phyloP scores from a whole-genome alignment of 148 eudicot genomes.

The Rheum nobile region DNA sequence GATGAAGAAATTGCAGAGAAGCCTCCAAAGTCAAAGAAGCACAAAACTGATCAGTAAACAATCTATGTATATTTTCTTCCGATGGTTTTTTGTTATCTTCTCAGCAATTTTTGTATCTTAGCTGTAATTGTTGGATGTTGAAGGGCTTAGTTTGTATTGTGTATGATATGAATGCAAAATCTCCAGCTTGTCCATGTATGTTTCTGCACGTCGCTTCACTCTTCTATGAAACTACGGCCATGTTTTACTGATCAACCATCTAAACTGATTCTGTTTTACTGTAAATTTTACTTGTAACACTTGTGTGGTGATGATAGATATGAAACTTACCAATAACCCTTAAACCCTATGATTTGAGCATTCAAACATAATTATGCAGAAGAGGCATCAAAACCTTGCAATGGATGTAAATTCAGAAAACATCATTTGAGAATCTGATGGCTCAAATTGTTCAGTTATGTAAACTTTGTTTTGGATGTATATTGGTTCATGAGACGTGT shows the following conservation, averaged over 20 bases:
- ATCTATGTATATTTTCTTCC: not conserved
- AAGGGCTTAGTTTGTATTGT: not conserved
- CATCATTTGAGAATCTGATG: not conserved
- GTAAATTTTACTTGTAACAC: too few species aligned
- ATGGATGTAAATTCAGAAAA: not conserved
- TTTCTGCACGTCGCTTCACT: not conserved
- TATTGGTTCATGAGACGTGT: not conserved
- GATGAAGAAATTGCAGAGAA: conserved; percentile 37
- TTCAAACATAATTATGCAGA: not conserved
- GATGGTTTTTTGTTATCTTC: not conserved
- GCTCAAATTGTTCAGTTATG: not conserved
- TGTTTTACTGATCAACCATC: too few species aligned
- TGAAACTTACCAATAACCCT: too few species aligned
- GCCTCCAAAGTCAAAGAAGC: conserved; percentile 60
- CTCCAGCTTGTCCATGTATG: not conserved
- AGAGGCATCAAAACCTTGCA: not conserved
- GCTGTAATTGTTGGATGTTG: not conserved
- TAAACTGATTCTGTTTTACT: too few species aligned
- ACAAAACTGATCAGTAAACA: conserved; percentile 18
- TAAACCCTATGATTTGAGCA: not conserved
- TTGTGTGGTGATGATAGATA: too few species aligned
- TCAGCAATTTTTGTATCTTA: not conserved
- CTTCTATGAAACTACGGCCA: too few species aligned
- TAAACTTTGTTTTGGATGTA: not conserved
- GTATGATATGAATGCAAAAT: not conserved